Evolutionary conservation across 2,329 filamentous ascomycete species (phyloP).

Genomic region (Fusarium heterosporum): DNA sequence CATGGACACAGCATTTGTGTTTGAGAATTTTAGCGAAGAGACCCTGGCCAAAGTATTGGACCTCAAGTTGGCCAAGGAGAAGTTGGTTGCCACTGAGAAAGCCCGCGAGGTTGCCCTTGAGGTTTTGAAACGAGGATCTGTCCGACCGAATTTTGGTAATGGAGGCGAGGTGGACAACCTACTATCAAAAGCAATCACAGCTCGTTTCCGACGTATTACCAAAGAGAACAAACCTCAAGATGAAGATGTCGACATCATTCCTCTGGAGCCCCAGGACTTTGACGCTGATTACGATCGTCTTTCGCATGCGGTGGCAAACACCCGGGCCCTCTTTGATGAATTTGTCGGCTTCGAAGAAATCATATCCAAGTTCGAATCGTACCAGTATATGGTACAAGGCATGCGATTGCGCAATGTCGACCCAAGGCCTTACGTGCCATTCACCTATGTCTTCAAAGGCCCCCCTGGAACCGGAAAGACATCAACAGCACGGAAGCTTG

Average conservation of each 20-base stretch:
- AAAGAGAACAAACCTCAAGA: slow-evolving; percentile 37
- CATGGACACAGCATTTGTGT: slow-evolving; percentile 71
- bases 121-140: slow-evolving; percentile 69
- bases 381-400: slow-evolving; percentile 64
- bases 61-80: slow-evolving; percentile 70
- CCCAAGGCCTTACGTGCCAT: slow-evolving; percentile 65
- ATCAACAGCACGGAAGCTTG: slow-evolving; percentile 75
- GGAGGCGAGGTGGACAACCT: slow-evolving; percentile 76
- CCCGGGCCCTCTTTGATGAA: slow-evolving; percentile 67
- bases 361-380: slow-evolving; percentile 65
- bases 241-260: slow-evolving; percentile 41
- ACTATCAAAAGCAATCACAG: slow-evolving; percentile 44
- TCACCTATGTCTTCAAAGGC: slow-evolving; percentile 76
- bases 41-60: slow-evolving; percentile 72
- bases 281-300: slow-evolving; percentile 68
- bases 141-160: slow-evolving; percentile 79
- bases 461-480: slow-evolving; percentile 77
- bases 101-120: slow-evolving; percentile 69
- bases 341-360: slow-evolving; percentile 70
- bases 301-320: slow-evolving; percentile 56
- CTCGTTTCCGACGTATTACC: slow-evolving; percentile 42
- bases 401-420: slow-evolving; percentile 66
- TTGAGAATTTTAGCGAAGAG: slow-evolving; percentile 73
- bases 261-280: slow-evolving; percentile 60
- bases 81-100: slow-evolving; percentile 63